These are phyloP conservation scores for Neurospora africana DNA, from an alignment of 495 filamentous ascomycete genomes.

Conservation along the genomic window DNA sequence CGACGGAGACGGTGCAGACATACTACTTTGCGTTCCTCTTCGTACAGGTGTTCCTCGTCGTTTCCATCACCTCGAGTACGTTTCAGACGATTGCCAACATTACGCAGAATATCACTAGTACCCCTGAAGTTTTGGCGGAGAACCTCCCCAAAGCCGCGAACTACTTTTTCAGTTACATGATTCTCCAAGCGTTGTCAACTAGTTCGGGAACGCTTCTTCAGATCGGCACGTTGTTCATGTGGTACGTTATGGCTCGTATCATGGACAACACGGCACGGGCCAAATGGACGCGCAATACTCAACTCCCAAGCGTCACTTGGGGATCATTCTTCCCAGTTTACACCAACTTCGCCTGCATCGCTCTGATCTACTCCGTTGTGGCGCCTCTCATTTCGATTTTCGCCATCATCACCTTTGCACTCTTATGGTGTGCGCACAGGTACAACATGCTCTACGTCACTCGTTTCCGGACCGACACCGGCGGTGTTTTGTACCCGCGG, in stretches of 20 bases:
- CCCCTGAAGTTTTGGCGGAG: constrained; percentile 62
- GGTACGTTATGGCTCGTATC: constrained; percentile 69
- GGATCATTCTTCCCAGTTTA: constrained; percentile 92
- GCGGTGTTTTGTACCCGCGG: constrained; percentile 81
- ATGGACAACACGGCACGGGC: constrained; percentile 79
- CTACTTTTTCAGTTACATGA: constrained; percentile 98
- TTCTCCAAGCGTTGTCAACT: constrained; percentile 82
- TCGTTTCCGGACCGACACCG: constrained; percentile 83
- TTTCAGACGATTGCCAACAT: constrained; percentile 55
- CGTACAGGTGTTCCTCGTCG: constrained; percentile 88
- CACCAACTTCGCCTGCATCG: constrained; percentile 90
- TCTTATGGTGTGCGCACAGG: constrained; percentile 93
- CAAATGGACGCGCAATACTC: constrained; percentile 80
- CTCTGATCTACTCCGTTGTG: constrained; percentile 82
- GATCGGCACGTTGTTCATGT: constrained; percentile 60
- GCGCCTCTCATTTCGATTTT: constrained; percentile 87
- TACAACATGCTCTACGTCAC: constrained; percentile 96
- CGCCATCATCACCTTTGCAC: constrained; percentile 83
- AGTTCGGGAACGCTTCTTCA: constrained; percentile 90
- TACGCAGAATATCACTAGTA: constrained; percentile 42
- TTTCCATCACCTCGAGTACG: constrained; percentile 77
- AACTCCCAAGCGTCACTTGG: constrained; percentile 72
- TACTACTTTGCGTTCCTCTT: constrained; percentile 96
- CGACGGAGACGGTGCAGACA: constrained; percentile 72
- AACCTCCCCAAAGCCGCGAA: constrained; percentile 85